Evolutionary conservation across 768 basidiomycete species (phyloP).

Genomic region (Suillus discolor): DNA sequence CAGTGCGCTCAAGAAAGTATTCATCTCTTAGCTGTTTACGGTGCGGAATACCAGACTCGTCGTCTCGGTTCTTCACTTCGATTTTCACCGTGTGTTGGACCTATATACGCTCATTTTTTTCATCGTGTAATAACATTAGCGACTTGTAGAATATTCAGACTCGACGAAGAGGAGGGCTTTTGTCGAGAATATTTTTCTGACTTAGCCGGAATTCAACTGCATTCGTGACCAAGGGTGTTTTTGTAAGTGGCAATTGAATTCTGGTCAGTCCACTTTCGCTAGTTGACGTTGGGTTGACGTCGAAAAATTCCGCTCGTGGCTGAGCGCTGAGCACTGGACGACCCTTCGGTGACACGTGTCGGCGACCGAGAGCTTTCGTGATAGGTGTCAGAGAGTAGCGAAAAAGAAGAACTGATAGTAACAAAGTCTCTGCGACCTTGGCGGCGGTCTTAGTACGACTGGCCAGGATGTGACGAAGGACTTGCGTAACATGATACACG

Average conservation of each 20-base stretch:
- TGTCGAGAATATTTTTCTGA: not conserved
- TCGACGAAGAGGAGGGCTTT: not conserved
- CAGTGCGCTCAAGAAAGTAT: constrained; percentile 79
- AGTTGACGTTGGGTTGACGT: not conserved
- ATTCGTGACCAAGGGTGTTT: not conserved
- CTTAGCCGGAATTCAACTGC: not conserved
- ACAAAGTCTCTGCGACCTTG: not conserved
- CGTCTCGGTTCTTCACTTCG: not conserved
- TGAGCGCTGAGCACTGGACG: not conserved
- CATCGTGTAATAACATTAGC: constrained; percentile 10
- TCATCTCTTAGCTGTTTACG: constrained; percentile 64
- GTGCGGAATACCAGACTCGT: not conserved
- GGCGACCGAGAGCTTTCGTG: not conserved
- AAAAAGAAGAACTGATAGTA: not conserved
- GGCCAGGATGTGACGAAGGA: not conserved
- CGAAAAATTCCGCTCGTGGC: too few relatives aligned
- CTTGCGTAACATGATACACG: not conserved
- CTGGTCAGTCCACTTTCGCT: not conserved
- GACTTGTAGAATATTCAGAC: not conserved
- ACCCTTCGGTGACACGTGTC: not conserved
- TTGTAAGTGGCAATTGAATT: not conserved
- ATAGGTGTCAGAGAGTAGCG: not conserved
- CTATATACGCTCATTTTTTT: not conserved
- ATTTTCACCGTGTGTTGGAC: not conserved
- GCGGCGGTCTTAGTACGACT: not conserved